Evolutionary conservation across 345 rosid genomes (phyloP), one percentile per base, ranked within the genome.

Genomic region (Aegle marmelos): DNA sequence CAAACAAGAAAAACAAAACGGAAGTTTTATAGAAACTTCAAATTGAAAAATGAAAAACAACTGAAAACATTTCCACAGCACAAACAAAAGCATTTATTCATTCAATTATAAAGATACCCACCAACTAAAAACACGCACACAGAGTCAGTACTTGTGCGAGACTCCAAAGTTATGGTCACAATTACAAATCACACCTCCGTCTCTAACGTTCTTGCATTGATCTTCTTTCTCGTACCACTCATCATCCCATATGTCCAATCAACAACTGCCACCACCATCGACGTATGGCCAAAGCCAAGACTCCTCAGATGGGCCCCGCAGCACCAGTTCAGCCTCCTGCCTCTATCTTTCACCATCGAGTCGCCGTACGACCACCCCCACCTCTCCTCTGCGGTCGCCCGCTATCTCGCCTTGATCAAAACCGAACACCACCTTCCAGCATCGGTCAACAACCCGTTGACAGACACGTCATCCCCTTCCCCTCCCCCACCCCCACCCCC

Each of bases 51-150:
- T 45, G 1, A 45, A 39, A 45, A 13, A 13, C 45, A 39, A 9
- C 45, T 9, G 45, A 0, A 39, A 39, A 2, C 3, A 39, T 39
- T 9, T 39, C 50, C 50, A 45, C 50, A 41, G 50, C 16, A 3
- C 50, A 45, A 45, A 45, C 50, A 45, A 11, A 13, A 11, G 50
- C 50, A 13, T 11, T 10, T 5, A 45, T 45, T 45, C 50, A 3
- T 13, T 13, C 0, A 2, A 45, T 13, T 45, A 11, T 0, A 45
- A 45, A 14, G 50, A 3, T 11, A 0, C 50, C 1, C 4, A 45
- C 50, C 50, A 45, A 45, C 17, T 5, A 41, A 41, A 10, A 41
- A 11, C 16, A 41, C 48, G 11, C 0, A 0, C 50, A 0, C 0
- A 13, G 50, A 45, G 5, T 0, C 17, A 0, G 50, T 4, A 2